Percentiles rank a stretch among this genome's conserved stretches.
Conservation (phyloP, 192 early-diverging fungal genomes). For the Entrophospora sp. region DNA sequence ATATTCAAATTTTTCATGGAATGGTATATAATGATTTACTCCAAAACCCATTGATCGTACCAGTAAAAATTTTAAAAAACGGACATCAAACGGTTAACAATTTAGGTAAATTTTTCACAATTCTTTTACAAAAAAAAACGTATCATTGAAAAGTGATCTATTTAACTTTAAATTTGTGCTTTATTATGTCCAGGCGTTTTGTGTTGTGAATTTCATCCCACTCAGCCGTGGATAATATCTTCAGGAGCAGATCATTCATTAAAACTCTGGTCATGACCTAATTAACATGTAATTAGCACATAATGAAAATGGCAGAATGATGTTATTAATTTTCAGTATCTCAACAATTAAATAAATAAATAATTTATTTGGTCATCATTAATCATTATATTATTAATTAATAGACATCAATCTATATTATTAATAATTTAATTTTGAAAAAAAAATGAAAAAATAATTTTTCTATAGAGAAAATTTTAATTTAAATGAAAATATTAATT, state of each 20-base stretch:
- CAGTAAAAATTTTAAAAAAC: conserved; percentile 87
- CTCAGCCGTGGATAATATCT: conserved; percentile 94
- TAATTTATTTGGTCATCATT: too few species aligned
- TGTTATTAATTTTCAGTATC: too few species aligned
- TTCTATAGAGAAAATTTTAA: too few species aligned
- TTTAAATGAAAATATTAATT: too few species aligned
- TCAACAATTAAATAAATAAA: too few species aligned
- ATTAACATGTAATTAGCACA: too few species aligned
- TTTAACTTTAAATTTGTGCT: neutral
- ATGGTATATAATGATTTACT: conserved; percentile 97
- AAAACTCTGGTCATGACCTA: conserved; percentile 80
- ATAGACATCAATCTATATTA: too few species aligned
- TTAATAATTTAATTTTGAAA: too few species aligned
- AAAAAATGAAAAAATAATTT: too few species aligned
- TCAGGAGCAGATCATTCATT: conserved; percentile 85
- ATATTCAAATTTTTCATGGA: conserved; percentile 93
- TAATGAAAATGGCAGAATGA: too few species aligned
- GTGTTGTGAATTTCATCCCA: conserved; percentile 87
- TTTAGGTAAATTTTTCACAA: conserved; percentile 54
- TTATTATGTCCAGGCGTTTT: conserved; percentile 77
- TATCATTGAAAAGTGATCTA: neutral
- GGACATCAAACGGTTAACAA: conserved; percentile 63
- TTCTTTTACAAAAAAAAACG: neutral
- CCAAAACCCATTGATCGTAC: conserved; percentile 95
- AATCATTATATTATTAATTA: too few species aligned